Base-by-base conservation (phyloP, 495 filamentous ascomycete species). In the Trichoderma virens region DNA sequence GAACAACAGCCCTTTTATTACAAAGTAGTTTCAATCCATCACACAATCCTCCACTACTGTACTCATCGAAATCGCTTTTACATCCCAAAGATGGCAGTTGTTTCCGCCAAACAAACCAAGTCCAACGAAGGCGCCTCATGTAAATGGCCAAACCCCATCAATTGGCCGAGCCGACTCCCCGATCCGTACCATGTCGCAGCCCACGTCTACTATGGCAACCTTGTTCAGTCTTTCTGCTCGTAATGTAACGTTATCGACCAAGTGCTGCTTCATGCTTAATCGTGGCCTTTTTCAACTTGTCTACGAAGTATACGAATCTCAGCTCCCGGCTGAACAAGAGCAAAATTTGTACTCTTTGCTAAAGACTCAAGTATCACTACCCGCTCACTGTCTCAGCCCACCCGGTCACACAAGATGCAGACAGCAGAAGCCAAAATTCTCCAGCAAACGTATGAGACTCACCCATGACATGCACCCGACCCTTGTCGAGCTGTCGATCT, bases 401-500 rank as follows among this genome's bases (percentile, higher is more conserved):
- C 34, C 0, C 6, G 13, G 34, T 1, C 34, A 7, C 34, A 35
- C 23, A 56, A 30, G 8, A 56, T 56, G 23, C 11, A 3, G 25
- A 47, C n/a, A 6, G 23, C 6, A 9, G 18, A 7, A 20, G 9
- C 20, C 43, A 20, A 5, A 47, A 7, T n/a, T 47, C 23, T 16
- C 51, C 25, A 28, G 9, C 7, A 11, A 30, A 30, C 14, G 9
- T 8, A 27, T 30, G 25, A 27, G 25, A 56, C 11, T 27, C 11
- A 56, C 51, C 51, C 51, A 18, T 56, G 51, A 9, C 51, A 56
- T 56, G 16, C 43, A 30, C 25, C 6, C 11, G 9, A 56, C 51
- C 51, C 51, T 30, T 16, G 25, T 56, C 51, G 23, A 56, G 51
- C 51, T n/a, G 51, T 56, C 51, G 51, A 56, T 56, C 51, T 31